Base-by-base conservation (phyloP, 225 moss, liverwort and hornwort genomes). In the Pseudisothecium myosuroides region DNA sequence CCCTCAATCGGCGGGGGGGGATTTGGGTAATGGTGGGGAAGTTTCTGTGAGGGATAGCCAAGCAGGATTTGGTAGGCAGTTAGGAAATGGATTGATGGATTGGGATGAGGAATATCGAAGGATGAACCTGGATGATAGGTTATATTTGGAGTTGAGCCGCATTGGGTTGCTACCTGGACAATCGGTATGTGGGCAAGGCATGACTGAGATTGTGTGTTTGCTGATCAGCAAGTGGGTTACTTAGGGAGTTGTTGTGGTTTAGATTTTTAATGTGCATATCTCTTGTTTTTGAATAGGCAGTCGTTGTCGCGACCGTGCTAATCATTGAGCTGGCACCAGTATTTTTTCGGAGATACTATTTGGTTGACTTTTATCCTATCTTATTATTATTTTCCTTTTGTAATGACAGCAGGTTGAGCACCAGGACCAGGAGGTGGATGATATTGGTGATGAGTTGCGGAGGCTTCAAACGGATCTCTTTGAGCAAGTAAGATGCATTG, bases 31-130 rank as follows among this genome's bases (percentile, higher is more conserved):
- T 31, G 92, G 93, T 61, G 93, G 92, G 74, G 95, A 95, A 28
- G 87, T 86, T 32, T 74, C 92, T 63, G 87, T 58, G 82, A 92
- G 93, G 86, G 97, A 94, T 81, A 91, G 92, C 63, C 90, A 95
- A 69, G 89, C 82, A 65, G 91, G 90, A 72, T 85, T 59, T 67
- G 88, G 89, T 85, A 82, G 90, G 65, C 91, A 90, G 84, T 59
- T 75, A 65, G 93, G 84, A 62, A 90, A 91, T 52, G 93, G 94
- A 87, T 87, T 92, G 92, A 92, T 95, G 90, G 96, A 95, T 78
- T 96, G 97, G 98, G 96, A 97, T 85, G 90, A 92, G 80, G 93
- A 96, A 67, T 97, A 96, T 87, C 93, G 94, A 87, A 96, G 96
- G 80, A 97, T 97, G 98, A 91, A 83, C 65, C 91, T 98, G 81